phyloP scores from a whole-genome alignment of 768 basidiomycete genomes.

The Russula earlei region DNA sequence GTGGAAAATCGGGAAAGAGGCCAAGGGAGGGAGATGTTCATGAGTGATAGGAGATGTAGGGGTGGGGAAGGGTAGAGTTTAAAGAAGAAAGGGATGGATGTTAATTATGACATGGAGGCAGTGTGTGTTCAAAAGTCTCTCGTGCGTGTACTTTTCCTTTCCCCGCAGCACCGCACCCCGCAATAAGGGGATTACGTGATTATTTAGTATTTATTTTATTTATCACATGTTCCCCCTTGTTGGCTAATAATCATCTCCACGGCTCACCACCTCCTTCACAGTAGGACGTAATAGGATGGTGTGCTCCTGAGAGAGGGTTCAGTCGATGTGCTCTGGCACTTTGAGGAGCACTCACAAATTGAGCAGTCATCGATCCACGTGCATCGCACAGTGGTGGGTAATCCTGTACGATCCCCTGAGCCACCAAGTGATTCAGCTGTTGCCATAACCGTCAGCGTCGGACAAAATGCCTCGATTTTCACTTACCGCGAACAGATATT shows the following conservation, averaged over 20 bases:
- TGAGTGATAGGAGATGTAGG: neutral
- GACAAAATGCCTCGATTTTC: neutral
- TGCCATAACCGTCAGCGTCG: neutral
- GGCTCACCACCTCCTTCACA: slow-evolving; percentile 74
- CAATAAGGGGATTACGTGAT: slow-evolving; percentile 1
- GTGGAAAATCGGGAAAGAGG: slow-evolving; percentile 21
- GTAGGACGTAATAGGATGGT: slow-evolving; percentile 80
- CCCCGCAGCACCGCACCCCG: too few relatives aligned
- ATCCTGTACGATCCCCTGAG: slow-evolving; percentile 79
- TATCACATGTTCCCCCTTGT: neutral
- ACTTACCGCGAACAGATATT: slow-evolving; percentile 81
- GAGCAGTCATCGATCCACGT: slow-evolving; percentile 85
- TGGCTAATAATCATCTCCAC: slow-evolving; percentile 69
- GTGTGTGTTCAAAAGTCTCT: too few relatives aligned
- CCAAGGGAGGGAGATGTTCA: slow-evolving; percentile 21
- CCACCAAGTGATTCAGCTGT: slow-evolving; percentile 83
- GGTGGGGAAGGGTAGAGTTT: neutral
- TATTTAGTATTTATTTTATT: neutral
- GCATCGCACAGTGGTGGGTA: slow-evolving; percentile 91
- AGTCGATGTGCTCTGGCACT: neutral
- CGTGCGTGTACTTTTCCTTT: too few relatives aligned
- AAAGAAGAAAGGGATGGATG: neutral
- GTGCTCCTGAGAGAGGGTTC: slow-evolving; percentile 49
- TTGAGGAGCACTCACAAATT: slow-evolving; percentile 49
- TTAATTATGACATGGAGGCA: too few relatives aligned